These are phyloP conservation scores for Globisporangium nodosum DNA, from an alignment of 352 stramenopile species.

Conservation along the genomic window DNA sequence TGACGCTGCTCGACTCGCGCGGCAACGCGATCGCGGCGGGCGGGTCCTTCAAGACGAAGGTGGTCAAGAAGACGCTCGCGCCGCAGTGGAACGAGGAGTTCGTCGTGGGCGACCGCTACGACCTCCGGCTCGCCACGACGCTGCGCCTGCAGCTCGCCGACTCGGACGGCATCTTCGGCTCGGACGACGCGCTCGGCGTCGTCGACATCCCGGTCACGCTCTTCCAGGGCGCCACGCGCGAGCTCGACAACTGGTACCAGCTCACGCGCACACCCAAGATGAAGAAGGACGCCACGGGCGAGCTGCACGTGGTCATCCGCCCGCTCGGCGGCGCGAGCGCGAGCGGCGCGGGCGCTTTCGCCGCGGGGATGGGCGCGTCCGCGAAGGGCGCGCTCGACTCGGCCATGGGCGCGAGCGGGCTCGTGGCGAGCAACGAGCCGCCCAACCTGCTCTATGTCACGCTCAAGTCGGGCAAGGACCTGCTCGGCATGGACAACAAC, in stretches of 20 bases:
- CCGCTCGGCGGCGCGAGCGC: background rate
- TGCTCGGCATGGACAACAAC: constrained; percentile 78
- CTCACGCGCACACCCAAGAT: constrained; percentile 43
- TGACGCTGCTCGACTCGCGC: constrained; percentile 47
- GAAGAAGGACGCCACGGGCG: constrained; percentile 46
- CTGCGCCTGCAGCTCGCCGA: constrained; percentile 54
- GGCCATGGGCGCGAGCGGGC: constrained; percentile 25
- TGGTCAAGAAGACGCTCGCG: constrained; percentile 40
- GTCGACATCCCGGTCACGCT: constrained; percentile 62
- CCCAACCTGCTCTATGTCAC: constrained; percentile 68
- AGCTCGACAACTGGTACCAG: constrained; percentile 40
- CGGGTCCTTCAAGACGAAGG: constrained; percentile 39
- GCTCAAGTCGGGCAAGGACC: constrained; percentile 62
- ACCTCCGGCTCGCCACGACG: constrained; percentile 56
- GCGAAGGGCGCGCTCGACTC: constrained; percentile 25
- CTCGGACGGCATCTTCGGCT: constrained; percentile 61
- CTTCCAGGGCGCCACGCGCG: constrained; percentile 19
- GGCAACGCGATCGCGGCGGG: constrained; percentile 31
- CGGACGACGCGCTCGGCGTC: constrained; percentile 57
- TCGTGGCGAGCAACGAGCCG: constrained; percentile 7
- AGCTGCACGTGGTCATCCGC: constrained; percentile 38
- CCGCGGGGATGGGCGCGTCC: constrained; percentile 4
- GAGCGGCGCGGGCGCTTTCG: constrained; percentile 3
- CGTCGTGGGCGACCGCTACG: constrained; percentile 36
- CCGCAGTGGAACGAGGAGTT: constrained; percentile 48